Evolutionary conservation across 371 early-diverging fungal genomes (phyloP), one percentile per base, ranked within the genome.

Genomic region (Lichtheimia corymbifera): DNA sequence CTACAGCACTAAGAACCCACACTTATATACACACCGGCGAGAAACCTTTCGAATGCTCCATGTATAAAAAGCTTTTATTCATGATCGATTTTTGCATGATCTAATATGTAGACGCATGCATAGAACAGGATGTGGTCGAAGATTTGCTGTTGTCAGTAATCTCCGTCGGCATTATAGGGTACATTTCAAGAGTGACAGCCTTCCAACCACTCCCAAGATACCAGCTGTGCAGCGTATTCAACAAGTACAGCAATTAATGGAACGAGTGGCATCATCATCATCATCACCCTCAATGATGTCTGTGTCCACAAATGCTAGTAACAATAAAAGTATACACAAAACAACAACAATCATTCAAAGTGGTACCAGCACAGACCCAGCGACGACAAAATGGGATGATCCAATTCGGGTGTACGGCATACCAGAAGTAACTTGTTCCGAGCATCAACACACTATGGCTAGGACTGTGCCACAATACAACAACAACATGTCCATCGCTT

Each of bases 11-110:
- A 2, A 68, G 74, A 7, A 89, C 91, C 7, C 93, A 93, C 63
- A 78, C 77, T 24, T 82, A 84, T 62, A 86, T 88, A 1, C 93
- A 93, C 62, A 91, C 93, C 4, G 91, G 92, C 6, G 92, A 92
- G 61, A 85, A 85, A 57, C 93, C 92, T 6, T 85, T 86, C 69
- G 69, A 72, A 47, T 93, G 92, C 64, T 70, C 72, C 4, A 74
- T 70, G 62, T 76, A 22, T 22, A 76, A 63, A 13, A 15, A 20
- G 14, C 1, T n/a, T 4, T n/a, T 40, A n/a, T 1, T 11, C 13
- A 59, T 43, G 14, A 18, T 5, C 12, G 28, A 20, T 18, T 52
- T 17, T 17, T 4, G 24, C 41, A 43, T 42, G 20, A 40, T 35
- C 14, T 15, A 54, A 47, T 17, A 1, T 7, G 5, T 15, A 35